Base-by-base conservation (phyloP, 352 stramenopile genomes). In the Phytophthora podocarpi region DNA sequence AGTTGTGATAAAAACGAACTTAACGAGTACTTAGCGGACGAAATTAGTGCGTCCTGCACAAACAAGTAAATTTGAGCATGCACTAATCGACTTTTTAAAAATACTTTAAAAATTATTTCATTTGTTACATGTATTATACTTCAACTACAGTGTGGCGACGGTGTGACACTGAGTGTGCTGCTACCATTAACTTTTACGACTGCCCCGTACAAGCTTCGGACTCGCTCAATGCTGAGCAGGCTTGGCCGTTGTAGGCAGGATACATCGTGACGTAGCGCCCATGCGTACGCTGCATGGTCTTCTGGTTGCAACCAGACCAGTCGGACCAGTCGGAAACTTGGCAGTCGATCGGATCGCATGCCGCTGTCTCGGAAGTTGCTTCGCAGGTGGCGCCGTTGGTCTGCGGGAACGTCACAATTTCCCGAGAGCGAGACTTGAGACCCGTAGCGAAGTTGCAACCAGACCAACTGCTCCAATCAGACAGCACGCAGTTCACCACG, bases 221-320 rank as follows among this genome's bases (percentile, higher is more conserved):
- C 50, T 85, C 72, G 4, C 42, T 61, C 11, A 69, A 54, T 3
- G 39, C 35, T 6, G 63, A 62, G 24, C 80, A 87, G 0, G 34
- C 37, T 4, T 60, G 24, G 3, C 80, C 80, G 1, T 54, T 61
- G n/a, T 74, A 84, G 2, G 69, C 43, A 8, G 59, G 27, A 24
- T 79, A 80, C 7, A 18, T 58, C 5, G 65, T 72, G 16, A 86
- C 55, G 5, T 67, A 43, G 8, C 76, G 76, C 26, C 78, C 46
- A 12, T 51, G 74, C 2, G 53, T 66, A 5, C 39, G 68, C 32
- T 52, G 63, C 47, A 57, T 82, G 26, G 68, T 84, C 54, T 81
- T 84, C 41, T 74, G 45, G 30, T 67, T 80, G 72, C 80, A 89
- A 0, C 72, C 76, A 0, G 67, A 81, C 72, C 75, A 87, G 24